Evolutionary conservation across 257 asterid genomes (phyloP), one percentile per base, ranked within the genome.

Genomic region (Nicotiana paniculata): DNA sequence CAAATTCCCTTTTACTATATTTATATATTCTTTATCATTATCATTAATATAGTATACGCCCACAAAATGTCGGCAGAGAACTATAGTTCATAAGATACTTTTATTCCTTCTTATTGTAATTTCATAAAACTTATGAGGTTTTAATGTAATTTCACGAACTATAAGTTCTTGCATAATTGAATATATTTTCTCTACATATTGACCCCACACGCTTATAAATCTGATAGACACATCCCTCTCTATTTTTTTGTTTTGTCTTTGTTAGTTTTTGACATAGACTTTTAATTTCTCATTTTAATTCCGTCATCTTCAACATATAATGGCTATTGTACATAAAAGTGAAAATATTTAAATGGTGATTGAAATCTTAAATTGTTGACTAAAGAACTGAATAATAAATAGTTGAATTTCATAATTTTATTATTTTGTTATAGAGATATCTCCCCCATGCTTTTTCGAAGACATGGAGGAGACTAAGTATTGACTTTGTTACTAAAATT

Each of bases 41-140:
- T 59, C 64, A 5, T 39, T 33, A 55, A 55, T 15, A 55, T 18
- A n/a, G 21, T 82, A 55, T 48, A 54, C 37, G 35, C 24, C 74
- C 57, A 21, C 30, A 57, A 67, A 11, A 78, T 83, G 86, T 83
- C 86, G 86, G 86, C 77, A 79, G 66, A 65, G 24, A 4, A 46
- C 35, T 37, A 58, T 0, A 57, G 43, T 18, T 30, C 43, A 62
- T 30, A 15, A 4, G 4, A 74, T 46, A 69, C 72, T 77, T 57
- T 81, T 77, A 48, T 43, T 35, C 79, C 76, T 64, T 21, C 84
- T 39, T 72, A 0, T 10, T 21, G 77, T 43, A 82, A 58, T 82
- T 39, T 72, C 66, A 15, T 43, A 3, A 53, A 10, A 62, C 43
- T 75, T 62, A 6, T 48, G 39, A 77, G 33, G 6, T 6, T 16